Conservation (phyloP, 306 rosid genomes). For the Canavalia gladiata region DNA sequence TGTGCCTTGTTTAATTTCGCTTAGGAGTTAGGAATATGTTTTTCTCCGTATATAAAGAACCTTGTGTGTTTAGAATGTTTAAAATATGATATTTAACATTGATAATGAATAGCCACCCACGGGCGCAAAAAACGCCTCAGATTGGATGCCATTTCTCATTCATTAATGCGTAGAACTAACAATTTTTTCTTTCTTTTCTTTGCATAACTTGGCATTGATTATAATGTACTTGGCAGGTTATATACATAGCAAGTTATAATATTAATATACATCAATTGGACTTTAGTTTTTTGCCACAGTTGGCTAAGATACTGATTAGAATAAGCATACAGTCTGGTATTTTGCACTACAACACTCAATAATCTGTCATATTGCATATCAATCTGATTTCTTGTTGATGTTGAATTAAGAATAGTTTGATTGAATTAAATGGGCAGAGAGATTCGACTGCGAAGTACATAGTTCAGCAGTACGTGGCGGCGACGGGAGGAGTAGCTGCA, state of each 20-base stretch:
- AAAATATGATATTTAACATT: too few relatives aligned
- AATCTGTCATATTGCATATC: not conserved
- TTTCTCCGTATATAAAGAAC: not conserved
- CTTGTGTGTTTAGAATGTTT: too few relatives aligned
- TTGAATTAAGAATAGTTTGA: not conserved
- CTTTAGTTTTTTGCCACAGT: not conserved
- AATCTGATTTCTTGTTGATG: not conserved
- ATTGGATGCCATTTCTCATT: too few relatives aligned
- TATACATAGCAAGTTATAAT: too few relatives aligned
- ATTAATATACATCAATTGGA: too few relatives aligned
- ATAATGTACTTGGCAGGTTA: too few relatives aligned
- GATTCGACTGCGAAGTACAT: slow-evolving; percentile 84
- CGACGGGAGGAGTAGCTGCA: slow-evolving; percentile 77
- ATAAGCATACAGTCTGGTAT: not conserved
- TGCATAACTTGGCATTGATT: too few relatives aligned
- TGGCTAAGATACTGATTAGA: too few relatives aligned
- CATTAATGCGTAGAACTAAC: too few relatives aligned
- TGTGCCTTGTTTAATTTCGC: not conserved
- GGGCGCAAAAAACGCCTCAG: too few relatives aligned
- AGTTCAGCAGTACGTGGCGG: slow-evolving; percentile 88
- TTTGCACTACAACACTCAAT: not conserved
- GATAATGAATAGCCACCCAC: too few relatives aligned
- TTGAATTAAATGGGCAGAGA: slow-evolving; percentile 51
- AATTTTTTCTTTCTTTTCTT: too few relatives aligned
- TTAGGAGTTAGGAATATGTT: not conserved